Conservation (phyloP, 495 filamentous ascomycete genomes). For the Aspergillus diversus region DNA sequence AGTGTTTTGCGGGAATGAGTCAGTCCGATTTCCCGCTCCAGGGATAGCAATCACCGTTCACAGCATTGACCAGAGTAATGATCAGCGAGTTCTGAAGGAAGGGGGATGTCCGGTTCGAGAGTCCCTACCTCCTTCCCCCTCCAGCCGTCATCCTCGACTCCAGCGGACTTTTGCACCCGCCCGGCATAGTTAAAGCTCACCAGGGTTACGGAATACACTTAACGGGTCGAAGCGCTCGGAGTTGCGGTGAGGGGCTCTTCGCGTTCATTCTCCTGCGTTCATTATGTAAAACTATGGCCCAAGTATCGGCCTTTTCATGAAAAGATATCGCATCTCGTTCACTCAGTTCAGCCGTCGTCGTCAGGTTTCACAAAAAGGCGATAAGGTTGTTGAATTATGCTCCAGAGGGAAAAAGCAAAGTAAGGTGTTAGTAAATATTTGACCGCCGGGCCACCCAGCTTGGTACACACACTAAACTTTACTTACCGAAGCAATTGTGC, state of each 20-base stretch:
- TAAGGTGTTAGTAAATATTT: conserved; percentile 4
- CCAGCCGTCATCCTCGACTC: conserved; percentile 16
- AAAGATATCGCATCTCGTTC: conserved; percentile 8
- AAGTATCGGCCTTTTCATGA: neutral
- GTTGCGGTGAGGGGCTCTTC: conserved; percentile 24
- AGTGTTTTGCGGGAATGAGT: conserved; percentile 18
- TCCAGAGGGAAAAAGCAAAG: conserved; percentile 26
- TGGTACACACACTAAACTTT: conserved; percentile 21
- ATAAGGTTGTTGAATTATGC: conserved; percentile 2
- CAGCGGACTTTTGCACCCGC: conserved; percentile 1
- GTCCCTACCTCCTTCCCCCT: neutral
- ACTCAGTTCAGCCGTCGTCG: too few relatives aligned
- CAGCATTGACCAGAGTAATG: conserved; percentile 12
- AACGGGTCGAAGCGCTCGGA: conserved; percentile 8
- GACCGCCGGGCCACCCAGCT: conserved; percentile 6
- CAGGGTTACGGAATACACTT: conserved; percentile 1
- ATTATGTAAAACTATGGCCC: conserved; percentile 11
- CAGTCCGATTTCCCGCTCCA: conserved; percentile 12
- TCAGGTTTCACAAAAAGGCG: neutral
- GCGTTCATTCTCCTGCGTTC: conserved; percentile 1
- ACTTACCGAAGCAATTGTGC: conserved; percentile 16
- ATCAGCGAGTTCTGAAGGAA: conserved; percentile 19
- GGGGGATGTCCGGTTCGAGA: neutral
- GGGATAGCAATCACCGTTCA: neutral
- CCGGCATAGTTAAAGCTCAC: neutral